Evolutionary conservation across 148 eudicot genomes (phyloP), one percentile per base, ranked within the genome.

Genomic region (Spergularia marina): DNA sequence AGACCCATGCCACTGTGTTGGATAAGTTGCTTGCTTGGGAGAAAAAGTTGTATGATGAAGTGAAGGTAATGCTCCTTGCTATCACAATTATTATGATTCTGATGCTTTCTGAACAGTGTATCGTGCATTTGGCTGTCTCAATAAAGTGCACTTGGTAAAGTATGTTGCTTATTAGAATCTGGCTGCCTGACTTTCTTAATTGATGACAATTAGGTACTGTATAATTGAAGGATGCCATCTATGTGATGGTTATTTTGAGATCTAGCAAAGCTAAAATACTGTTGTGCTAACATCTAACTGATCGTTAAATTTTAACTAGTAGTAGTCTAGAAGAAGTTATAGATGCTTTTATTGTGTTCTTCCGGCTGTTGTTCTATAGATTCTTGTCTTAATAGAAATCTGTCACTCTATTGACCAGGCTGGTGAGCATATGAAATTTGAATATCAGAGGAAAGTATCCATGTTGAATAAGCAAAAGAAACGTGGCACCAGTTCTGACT

Each of bases 21-120:
- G 99, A 95, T 83, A 95, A 92, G 78, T 84, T 95, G 88, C 87
- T 92, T 74, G 99, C 99, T 34, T 95, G 99, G 99, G 99, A 95
- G 86, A 92, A 95, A 77, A 95, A 95, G 86, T 86, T 95, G 57
- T 95, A 86, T 75, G 97, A 95, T 80, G 99, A 95, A 92, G 97
- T 92, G 58, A 95, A 92, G 86, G 99, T 95, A 84, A 75, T 53
- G 54, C 18, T 55, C n/a, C 44, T 17, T 57, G 58, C 72, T 71
- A 58, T 23, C 14, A 39, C 54, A 41, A 10, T 59, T 62, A 68
- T 20, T 58, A 65, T 62, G 9, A 60, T 53, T 44, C 25, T 30
- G 23, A 70, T n/a, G 60, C 14, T 62, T 41, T 39, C 13, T 61
- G 7, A 41, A 40, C 21, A 30, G 34, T 39, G 17, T 53, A 34